phyloP scores from a whole-genome alignment of 148 eudicot genomes.

The Spergularia marina region DNA sequence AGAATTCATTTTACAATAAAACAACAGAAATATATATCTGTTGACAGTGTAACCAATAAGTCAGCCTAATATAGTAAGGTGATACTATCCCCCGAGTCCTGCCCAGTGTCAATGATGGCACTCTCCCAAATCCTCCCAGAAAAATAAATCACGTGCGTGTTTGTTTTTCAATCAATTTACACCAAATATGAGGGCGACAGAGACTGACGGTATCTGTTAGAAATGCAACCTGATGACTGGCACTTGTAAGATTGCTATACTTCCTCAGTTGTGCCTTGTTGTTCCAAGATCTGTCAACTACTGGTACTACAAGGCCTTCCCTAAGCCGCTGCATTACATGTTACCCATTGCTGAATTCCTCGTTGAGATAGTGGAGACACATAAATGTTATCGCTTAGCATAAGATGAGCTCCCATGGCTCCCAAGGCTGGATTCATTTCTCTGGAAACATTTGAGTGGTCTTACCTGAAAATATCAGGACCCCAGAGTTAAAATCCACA shows the following conservation, averaged over 20 bases:
- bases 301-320: constrained; percentile 4
- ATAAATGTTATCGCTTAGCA: constrained; percentile 24
- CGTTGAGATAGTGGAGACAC: neutral
- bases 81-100: neutral
- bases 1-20: neutral
- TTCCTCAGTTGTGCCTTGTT: neutral
- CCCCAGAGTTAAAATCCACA: neutral
- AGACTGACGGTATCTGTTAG: constrained; percentile 1
- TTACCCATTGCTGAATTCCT: neutral
- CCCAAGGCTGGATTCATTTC: constrained; percentile 46
- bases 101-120: neutral
- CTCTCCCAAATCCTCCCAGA: neutral
- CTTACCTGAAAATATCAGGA: constrained; percentile 45
- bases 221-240: neutral
- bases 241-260: constrained; percentile 1
- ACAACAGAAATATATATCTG: neutral
- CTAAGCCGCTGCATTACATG: neutral
- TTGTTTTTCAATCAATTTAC: neutral
- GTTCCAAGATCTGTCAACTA: neutral
- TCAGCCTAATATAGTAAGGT: neutral
- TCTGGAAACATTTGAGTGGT: constrained; percentile 70
- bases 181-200: neutral
- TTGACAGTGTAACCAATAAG: neutral
- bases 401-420: constrained; percentile 50
- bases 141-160: neutral